These are phyloP conservation scores for Rhodomyrtus psidioides DNA, from an alignment of 441 rosid genomes.

Conservation along the genomic window DNA sequence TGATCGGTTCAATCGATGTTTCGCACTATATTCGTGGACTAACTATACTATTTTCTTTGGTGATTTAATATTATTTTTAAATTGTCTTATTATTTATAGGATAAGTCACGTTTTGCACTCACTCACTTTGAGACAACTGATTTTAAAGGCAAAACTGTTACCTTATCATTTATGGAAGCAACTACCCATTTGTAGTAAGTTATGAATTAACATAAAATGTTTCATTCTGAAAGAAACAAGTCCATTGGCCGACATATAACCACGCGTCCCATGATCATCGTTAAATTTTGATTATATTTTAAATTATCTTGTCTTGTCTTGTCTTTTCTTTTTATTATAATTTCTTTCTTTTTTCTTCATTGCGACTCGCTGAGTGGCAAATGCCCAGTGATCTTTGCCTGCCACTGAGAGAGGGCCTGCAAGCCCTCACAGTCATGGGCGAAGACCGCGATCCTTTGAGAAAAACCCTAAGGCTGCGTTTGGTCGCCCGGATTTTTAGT, in stretches of 20 bases:
- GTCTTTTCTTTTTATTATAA: too few relatives aligned
- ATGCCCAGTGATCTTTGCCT: too few relatives aligned
- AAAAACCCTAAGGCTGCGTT: too few relatives aligned
- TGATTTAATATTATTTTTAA: not conserved
- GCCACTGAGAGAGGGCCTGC: too few relatives aligned
- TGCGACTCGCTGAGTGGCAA: too few relatives aligned
- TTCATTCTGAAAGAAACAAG: not conserved
- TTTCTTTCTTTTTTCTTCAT: too few relatives aligned
- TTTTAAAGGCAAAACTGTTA: not conserved
- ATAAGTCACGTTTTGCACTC: not conserved
- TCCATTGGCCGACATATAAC: rapidly evolving
- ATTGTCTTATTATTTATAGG: not conserved
- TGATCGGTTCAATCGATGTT: not conserved
- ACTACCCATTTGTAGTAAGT: not conserved
- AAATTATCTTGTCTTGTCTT: too few relatives aligned
- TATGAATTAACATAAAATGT: not conserved
- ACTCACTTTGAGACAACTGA: rapidly evolving
- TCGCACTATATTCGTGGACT: not conserved
- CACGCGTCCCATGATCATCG: rapidly evolving
- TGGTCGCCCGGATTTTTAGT: too few relatives aligned
- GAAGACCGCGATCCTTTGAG: too few relatives aligned
- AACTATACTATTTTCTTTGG: not conserved
- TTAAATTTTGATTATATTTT: not conserved
- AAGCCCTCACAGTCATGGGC: too few relatives aligned
- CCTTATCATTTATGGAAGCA: not conserved